These are phyloP conservation scores for Vaccinium myrtillus DNA, from an alignment of 148 eudicot genomes.

Conservation along the genomic window DNA sequence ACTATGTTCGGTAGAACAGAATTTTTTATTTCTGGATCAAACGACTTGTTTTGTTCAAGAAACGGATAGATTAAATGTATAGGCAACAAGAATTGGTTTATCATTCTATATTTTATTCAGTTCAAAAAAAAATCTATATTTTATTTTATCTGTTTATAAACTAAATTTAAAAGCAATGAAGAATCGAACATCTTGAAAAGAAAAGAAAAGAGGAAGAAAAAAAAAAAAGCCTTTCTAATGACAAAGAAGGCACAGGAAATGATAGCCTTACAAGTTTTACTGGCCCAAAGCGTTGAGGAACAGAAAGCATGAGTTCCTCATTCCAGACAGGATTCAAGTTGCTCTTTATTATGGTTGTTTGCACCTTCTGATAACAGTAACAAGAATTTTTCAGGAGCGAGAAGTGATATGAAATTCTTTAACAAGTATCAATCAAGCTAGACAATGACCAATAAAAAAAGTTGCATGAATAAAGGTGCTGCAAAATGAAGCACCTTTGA, in stretches of 20 bases:
- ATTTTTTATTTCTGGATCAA: no score
- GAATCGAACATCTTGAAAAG: background rate
- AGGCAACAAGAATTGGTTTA: no score
- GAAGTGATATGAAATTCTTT: background rate
- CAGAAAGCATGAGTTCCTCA: constrained; percentile 88
- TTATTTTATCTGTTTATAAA: no score
- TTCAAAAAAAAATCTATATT: no score
- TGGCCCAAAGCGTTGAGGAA: constrained; percentile 70
- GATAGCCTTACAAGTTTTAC: constrained; percentile 57
- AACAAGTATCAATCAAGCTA: no score
- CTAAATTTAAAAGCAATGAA: no score
- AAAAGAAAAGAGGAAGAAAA: background rate
- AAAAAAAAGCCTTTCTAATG: background rate
- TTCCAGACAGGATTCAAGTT: constrained; percentile 93
- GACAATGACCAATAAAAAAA: background rate
- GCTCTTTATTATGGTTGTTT: constrained; percentile 65
- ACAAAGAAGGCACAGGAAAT: background rate
- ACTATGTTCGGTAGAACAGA: no score
- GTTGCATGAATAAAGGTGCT: background rate
- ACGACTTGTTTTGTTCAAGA: no score
- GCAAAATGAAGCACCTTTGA: no score
- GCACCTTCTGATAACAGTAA: constrained; percentile 54
- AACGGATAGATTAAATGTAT: no score
- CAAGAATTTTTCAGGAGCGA: constrained; percentile 21
- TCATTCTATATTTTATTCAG: no score